Evolutionary conservation across 2,329 filamentous ascomycete genomes (phyloP), one percentile per base, ranked within the genome.

Genomic region (Clonostachys chloroleuca): DNA sequence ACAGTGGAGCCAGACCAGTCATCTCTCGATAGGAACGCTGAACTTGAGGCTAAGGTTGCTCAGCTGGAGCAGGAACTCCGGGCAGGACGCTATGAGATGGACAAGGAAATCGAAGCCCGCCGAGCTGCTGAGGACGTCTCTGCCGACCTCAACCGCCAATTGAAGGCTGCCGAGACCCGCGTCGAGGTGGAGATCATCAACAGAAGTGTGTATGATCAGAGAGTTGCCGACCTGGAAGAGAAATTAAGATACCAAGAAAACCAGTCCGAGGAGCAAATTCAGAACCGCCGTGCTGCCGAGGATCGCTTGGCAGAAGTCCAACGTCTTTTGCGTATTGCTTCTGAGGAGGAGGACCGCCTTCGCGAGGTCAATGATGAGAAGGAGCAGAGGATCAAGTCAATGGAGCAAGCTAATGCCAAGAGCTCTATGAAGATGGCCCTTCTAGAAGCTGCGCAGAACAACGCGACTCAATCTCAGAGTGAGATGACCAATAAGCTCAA

Each of bases 241-340:
- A 83, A 83, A 60, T 72, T 89, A 42, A 77, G 78, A 49, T 67
- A 78, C 10, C 80, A 86, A 35, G 83, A 89, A 54, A 73, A 75
- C 35, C 77, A 78, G 47, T 78, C 77, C 2, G 85, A 90, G 52
- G 68, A 80, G 45, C 86, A 92, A 56, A 68, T 85, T 49, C 71
- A 76, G 41, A 67, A 69, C 43, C 81, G 87, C 49, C 79, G 86
- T 46, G 75, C 81, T 34, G 84, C 84, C 2, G 87, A 92, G 61
- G 87, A 92, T 58, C 80, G 81, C 50, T 70, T 89, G 13, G 79
- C 84, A 6, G 86, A 92, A 59, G 75, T 84, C n/a, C 84, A 91
- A 63, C 77, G 83, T 47, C 75, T 86, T 18, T 74, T 90, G 24
- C 79, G 81, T 49, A 77, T 83, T 52, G 80, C 86, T 6, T 80